Base-by-base conservation (phyloP, 2,329 filamentous ascomycete genomes). In the Arachnomyces sp. region DNA sequence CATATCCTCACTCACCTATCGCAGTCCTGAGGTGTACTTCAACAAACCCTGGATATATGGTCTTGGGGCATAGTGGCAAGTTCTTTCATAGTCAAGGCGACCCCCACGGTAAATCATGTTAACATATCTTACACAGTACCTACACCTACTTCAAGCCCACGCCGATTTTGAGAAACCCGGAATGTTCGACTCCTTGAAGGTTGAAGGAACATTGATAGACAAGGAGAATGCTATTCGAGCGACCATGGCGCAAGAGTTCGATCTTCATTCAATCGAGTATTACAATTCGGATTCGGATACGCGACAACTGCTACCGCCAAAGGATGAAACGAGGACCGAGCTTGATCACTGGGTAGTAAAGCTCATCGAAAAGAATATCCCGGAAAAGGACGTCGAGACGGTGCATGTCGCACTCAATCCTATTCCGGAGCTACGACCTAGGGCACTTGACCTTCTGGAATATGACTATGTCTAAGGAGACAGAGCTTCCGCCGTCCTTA, bases 21-120 rank as follows among this genome's bases (percentile, higher is more conserved):
- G 29, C 3, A 39, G 38, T 28, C 36, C 41, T 12, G 32, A 33
- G 32, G 36, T 32, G 12, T 36, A 43, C 16, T 36, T 40, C 32
- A 33, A 36, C 7, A 39, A 39, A 43, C 31, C 36, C 15, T 43
- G 31, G 41, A 42, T 38, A 38, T 42, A 14, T 42, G 40, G 40
- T 42, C 40, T 17, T 42, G 40, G 40, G 39, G 40, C 16, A 42
- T 42, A n/a, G 30, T 42, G 13, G 40, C 38, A 33, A 13, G 28
- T 29, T 28, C 17, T 25, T 9, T 25, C 31, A 34, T 16, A 13
- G 3, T 32, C 2, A 20, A 17, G 29, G 7, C 36, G 31, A 5
- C 20, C 5, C 20, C 20, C 20, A 9, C 20, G 20, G 9, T 25
- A 5, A 25, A 25, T 25, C 9, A 25, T 9, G 9, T 9, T 25